Evolutionary conservation across 345 rosid species (phyloP).

Genomic region (Citrus sinensis): DNA sequence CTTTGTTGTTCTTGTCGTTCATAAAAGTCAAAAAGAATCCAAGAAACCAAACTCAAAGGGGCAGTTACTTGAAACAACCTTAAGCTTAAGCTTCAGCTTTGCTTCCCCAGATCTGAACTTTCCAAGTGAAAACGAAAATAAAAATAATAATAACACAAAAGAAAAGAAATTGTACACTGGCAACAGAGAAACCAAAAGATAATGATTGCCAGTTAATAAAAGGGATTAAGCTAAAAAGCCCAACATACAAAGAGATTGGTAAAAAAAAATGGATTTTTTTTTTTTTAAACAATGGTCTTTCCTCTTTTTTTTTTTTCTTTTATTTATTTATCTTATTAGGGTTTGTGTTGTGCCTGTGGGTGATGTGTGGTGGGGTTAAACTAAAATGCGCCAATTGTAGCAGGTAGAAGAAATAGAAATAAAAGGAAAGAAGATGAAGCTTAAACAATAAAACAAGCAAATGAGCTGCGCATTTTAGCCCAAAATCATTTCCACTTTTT

Average conservation of each 20-base stretch:
- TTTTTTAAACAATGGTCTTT: neutral
- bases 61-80: conserved; percentile 33
- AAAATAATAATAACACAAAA: neutral
- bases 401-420: neutral
- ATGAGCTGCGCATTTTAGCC: conserved; percentile 15
- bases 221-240: neutral
- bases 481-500: neutral
- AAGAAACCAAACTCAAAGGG: conserved; percentile 18
- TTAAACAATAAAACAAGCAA: neutral
- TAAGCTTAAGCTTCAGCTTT: neutral
- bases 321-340: neutral
- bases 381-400: conserved; percentile 16
- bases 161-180: conserved; percentile 8
- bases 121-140: neutral
- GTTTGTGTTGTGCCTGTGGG: neutral
- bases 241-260: neutral
- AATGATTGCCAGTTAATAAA: conserved; percentile 43
- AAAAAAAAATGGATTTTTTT: neutral
- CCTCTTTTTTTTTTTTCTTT: neutral
- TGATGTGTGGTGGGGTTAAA: neutral
- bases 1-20: neutral
- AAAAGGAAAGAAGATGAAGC: neutral
- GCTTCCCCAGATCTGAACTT: conserved; percentile 47
- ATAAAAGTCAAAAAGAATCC: conserved; percentile 21
- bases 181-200: neutral